Conservation (phyloP, 2,329 filamentous ascomycete genomes). For the Phialophora chinensis region DNA sequence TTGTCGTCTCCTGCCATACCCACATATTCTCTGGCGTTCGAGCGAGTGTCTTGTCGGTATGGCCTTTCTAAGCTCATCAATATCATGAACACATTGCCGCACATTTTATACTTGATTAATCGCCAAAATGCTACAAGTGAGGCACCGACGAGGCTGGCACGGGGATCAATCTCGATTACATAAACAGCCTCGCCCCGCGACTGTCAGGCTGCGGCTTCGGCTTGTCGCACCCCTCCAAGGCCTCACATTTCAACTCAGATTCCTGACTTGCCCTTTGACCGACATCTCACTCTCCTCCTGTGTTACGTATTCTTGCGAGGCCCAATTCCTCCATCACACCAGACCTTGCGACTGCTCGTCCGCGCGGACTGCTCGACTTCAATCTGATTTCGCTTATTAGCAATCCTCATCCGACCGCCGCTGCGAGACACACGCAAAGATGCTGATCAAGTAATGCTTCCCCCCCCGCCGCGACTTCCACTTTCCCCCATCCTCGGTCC, state of each 20-base stretch:
- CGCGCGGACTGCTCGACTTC: neutral
- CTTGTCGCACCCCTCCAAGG: conserved; percentile 5
- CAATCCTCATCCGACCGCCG: neutral
- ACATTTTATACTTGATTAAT: neutral
- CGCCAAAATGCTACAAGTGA: neutral
- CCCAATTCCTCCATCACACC: neutral
- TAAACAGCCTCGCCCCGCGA: conserved; percentile 19
- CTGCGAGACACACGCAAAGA: conserved; percentile 1
- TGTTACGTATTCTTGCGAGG: neutral
- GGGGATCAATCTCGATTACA: conserved; percentile 1
- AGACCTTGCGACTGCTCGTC: neutral
- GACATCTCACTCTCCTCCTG: neutral
- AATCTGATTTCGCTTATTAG: neutral
- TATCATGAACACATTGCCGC: conserved; percentile 2
- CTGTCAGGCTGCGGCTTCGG: conserved; percentile 12
- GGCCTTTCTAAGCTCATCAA: neutral
- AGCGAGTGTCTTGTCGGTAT: conserved; percentile 10
- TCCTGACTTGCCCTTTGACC: too few relatives aligned
- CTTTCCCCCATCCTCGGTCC: neutral
- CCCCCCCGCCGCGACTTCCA: neutral
- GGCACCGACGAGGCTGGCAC: neutral
- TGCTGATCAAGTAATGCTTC: conserved; percentile 22
- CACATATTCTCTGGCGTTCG: conserved; percentile 14
- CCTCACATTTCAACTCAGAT: neutral
- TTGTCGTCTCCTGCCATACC: neutral